Percentiles rank a stretch among this genome's conserved stretches.
Evolutionary conservation across 352 stramenopile species (phyloP).

Genomic region (Phytopythium helicoides): DNA sequence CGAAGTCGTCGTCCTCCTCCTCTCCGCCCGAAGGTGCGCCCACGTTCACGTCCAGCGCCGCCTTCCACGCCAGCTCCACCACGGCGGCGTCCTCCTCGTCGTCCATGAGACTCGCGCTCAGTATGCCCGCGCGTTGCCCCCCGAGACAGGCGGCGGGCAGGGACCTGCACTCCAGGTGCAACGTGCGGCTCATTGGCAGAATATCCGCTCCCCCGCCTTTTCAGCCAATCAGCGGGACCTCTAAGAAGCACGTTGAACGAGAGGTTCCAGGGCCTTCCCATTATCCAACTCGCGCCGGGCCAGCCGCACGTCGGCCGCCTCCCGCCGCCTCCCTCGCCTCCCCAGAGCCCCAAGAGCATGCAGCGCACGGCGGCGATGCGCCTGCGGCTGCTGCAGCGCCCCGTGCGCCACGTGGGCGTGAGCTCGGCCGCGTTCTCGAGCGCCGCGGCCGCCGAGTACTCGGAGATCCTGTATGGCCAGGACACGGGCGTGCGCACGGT

Average conservation of each 20-base stretch:
- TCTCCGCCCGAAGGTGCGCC: conserved; percentile 8
- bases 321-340: neutral
- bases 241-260: too few relatives aligned
- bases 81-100: conserved; percentile 29
- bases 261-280: too few relatives aligned
- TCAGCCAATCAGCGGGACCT: too few relatives aligned
- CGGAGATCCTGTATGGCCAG: conserved; percentile 75
- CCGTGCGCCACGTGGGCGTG: conserved; percentile 18
- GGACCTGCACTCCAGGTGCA: neutral
- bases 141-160: too few relatives aligned
- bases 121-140: too few relatives aligned
- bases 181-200: too few relatives aligned
- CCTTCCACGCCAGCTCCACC: conserved; percentile 47
- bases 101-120: conserved; percentile 9
- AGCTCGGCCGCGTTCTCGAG: conserved; percentile 22
- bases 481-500: conserved; percentile 80
- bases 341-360: conserved; percentile 20
- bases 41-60: conserved; percentile 14
- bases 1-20: conserved; percentile 39
- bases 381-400: conserved; percentile 60
- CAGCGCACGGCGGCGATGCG: conserved; percentile 49
- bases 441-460: conserved; percentile 46
- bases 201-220: too few relatives aligned
- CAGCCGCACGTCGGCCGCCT: neutral
- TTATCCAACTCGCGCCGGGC: neutral